Percentiles rank a stretch among this genome's conserved stretches.
phyloP scores from a whole-genome alignment of 2,329 filamentous ascomycete species.

The Paecilomyces niveus region DNA sequence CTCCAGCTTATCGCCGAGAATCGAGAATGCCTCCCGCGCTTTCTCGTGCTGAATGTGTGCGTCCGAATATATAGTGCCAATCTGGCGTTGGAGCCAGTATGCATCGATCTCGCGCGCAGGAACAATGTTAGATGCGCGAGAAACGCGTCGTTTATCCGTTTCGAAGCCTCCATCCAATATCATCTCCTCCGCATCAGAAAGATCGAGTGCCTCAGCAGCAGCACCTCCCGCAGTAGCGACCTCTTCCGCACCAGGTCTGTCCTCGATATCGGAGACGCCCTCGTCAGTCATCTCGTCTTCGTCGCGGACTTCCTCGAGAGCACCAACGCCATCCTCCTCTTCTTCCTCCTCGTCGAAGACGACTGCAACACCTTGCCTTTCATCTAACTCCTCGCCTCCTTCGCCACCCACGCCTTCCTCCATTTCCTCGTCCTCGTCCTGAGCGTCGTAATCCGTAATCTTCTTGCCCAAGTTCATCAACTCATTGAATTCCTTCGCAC shows the following conservation, averaged over 20 bases:
- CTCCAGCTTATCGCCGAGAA: slow-evolving; percentile 66
- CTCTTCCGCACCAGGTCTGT: slow-evolving; percentile 47
- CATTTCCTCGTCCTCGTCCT: slow-evolving; percentile 90
- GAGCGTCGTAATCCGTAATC: slow-evolving; percentile 95
- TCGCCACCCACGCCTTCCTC: slow-evolving; percentile 60
- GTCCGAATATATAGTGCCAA: slow-evolving; percentile 81
- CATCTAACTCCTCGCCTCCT: slow-evolving; percentile 72
- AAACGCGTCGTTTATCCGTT: slow-evolving; percentile 39
- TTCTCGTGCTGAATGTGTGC: slow-evolving; percentile 92
- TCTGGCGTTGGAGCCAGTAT: slow-evolving; percentile 92
- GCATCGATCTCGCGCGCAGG: slow-evolving; percentile 88
- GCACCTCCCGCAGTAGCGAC: slow-evolving; percentile 40
- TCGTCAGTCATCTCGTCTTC: slow-evolving; percentile 70
- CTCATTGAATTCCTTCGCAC: slow-evolving; percentile 91
- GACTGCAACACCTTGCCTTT: slow-evolving; percentile 92
- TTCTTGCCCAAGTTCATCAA: slow-evolving; percentile 95
- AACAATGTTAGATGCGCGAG: slow-evolving; percentile 53
- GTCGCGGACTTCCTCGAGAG: slow-evolving; percentile 81
- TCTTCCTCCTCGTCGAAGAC: slow-evolving; percentile 91
- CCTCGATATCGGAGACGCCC: slow-evolving; percentile 62
- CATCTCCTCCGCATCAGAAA: slow-evolving; percentile 60
- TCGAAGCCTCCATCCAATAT: slow-evolving; percentile 64
- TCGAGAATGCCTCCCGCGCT: slow-evolving; percentile 73
- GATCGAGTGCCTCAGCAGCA: slow-evolving; percentile 25
- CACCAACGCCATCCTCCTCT: slow-evolving; percentile 70